Evolutionary conservation across 2,329 filamentous ascomycete genomes (phyloP).

Genomic region (Grosmannia huntii): DNA sequence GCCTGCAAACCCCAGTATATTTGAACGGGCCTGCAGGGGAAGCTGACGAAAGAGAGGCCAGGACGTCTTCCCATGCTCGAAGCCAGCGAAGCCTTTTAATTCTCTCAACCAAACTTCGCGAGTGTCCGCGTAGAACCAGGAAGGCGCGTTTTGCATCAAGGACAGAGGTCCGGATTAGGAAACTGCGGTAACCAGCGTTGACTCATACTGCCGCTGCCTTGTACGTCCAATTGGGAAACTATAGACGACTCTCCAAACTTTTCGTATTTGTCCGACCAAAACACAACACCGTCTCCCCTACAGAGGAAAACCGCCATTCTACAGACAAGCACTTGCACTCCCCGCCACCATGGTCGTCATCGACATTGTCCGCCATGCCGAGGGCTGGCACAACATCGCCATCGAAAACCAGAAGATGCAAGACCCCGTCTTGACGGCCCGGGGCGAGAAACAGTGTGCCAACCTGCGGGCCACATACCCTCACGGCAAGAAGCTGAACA

Average conservation of each 20-base stretch:
- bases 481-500: slow-evolving; percentile 49
- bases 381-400: slow-evolving; percentile 71
- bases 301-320: not conserved
- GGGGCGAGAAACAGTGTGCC: slow-evolving; percentile 65
- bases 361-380: slow-evolving; percentile 59
- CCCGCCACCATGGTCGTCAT: slow-evolving; percentile 19
- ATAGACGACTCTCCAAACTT: not conserved
- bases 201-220: not conserved
- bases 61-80: not conserved
- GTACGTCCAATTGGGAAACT: not conserved
- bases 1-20: not conserved
- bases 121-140: not conserved
- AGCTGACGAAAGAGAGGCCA: not conserved
- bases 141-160: not conserved
- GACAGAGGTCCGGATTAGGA: not conserved
- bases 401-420: slow-evolving; percentile 55
- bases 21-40: not conserved
- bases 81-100: not conserved
- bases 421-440: slow-evolving; percentile 67
- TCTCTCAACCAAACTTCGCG: not conserved
- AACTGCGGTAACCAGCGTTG: not conserved
- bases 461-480: slow-evolving; percentile 51
- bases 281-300: not conserved
- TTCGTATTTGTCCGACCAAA: not conserved
- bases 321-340: not conserved